Evolutionary conservation across 2,329 filamentous ascomycete genomes (phyloP), one percentile per base, ranked within the genome.

Genomic region (Cadophora sp.): DNA sequence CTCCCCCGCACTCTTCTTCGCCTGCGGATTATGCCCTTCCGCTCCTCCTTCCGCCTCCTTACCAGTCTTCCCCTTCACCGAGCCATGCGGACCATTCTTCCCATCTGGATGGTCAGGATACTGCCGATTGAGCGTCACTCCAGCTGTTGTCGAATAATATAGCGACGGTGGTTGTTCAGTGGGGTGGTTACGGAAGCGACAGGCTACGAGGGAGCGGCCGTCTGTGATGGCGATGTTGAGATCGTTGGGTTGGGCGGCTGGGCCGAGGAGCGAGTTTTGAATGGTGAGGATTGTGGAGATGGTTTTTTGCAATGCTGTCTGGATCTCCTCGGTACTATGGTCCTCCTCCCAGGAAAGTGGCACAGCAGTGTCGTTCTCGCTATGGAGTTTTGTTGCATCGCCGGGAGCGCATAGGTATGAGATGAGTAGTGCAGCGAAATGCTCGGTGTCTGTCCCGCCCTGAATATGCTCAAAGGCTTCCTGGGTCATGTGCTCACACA

Each of bases 171-270:
- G 85, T 69, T 86, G 82, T 69, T 86, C 80, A 0, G 80, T 81
- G 0, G 75, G 77, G 70, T 86, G 83, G 70, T 87, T 86, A 4
- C 85, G 80, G 74, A 85, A 86, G 12, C 85, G 82, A 58, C 82
- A 82, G 1, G 85, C 83, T 12, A 86, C 77, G 27, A 87, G 76
- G 60, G 81, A 81, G 0, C 74, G 72, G 26, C 85, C 85, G 68
- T 87, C 84, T 0, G 85, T 86, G 6, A 81, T 79, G 71, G 81
- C 83, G 68, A 87, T 80, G 66, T 87, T 87, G 31, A 87, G 78
- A 46, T 81, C 83, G 68, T 84, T 86, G 1, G 84, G 83, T 4
- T 77, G 77, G 6, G 80, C 79, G 19, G 79, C 76, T 3, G 68
- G 48, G 1, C 82, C 83, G 0, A 85, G 77, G 1, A 76, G 76